Conservation (phyloP, 768 basidiomycete species). For the Suillus occidentalis region DNA sequence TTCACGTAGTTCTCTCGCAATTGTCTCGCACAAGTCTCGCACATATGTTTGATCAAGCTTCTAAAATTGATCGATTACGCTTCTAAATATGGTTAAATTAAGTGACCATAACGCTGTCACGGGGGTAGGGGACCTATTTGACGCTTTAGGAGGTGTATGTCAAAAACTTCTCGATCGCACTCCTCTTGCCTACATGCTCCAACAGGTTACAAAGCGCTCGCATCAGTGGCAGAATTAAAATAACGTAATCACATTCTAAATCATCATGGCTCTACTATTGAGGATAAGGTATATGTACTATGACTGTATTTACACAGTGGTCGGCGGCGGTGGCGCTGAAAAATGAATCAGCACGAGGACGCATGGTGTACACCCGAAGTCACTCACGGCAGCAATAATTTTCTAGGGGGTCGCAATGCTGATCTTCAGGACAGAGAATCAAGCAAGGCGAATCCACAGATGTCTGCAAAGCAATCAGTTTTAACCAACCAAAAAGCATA, state of each 20-base stretch:
- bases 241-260: background rate
- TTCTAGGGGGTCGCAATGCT: conserved; percentile 63
- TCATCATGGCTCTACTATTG: background rate
- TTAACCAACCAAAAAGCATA: conserved; percentile 5
- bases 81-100: too few relatives aligned
- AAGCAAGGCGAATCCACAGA: conserved; percentile 63
- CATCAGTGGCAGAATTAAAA: background rate
- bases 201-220: background rate
- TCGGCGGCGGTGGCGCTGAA: conserved; percentile 45
- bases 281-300: background rate
- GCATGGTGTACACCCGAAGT: background rate
- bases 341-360: conserved; percentile 7
- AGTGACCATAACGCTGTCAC: too few relatives aligned
- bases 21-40: too few relatives aligned
- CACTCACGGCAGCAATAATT: conserved; percentile 81
- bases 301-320: background rate
- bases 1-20: too few relatives aligned
- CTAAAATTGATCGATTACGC: too few relatives aligned
- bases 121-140: too few relatives aligned
- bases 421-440: conserved; percentile 71
- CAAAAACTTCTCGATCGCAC: too few relatives aligned
- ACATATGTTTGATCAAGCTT: too few relatives aligned
- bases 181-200: background rate
- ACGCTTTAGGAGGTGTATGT: too few relatives aligned
- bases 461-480: conserved; percentile 34